These are phyloP conservation scores for Salisapilia sapeloensis DNA, from an alignment of 352 stramenopile genomes.

Conservation along the genomic window DNA sequence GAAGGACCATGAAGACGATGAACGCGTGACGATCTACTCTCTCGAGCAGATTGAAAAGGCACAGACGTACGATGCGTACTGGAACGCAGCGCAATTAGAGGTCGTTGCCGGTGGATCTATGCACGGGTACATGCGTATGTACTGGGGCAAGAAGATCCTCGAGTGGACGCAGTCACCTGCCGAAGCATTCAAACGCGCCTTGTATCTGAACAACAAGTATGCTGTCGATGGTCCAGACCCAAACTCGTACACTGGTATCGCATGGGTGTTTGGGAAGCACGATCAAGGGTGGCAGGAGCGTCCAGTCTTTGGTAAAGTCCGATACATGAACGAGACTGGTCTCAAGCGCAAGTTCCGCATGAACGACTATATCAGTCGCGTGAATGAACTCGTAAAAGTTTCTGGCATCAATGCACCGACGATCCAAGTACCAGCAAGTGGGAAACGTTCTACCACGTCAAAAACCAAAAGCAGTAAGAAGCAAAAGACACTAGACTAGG, in stretches of 20 bases:
- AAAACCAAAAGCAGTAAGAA: slow-evolving; percentile 3
- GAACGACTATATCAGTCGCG: slow-evolving; percentile 56
- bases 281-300: slow-evolving; percentile 95
- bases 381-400: slow-evolving; percentile 10
- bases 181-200: slow-evolving; percentile 82
- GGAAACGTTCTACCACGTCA: slow-evolving; percentile 10
- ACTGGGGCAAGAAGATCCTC: slow-evolving; percentile 99
- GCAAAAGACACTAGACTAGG: slow-evolving; percentile 1
- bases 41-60: slow-evolving; percentile 82
- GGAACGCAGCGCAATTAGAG: slow-evolving; percentile 97
- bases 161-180: slow-evolving; percentile 91
- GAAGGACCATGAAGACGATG: slow-evolving; percentile 72
- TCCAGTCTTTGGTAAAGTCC: slow-evolving; percentile 96
- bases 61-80: slow-evolving; percentile 93
- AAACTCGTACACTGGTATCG: slow-evolving; percentile 83
- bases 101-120: slow-evolving; percentile 88
- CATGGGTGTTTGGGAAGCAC: slow-evolving; percentile 87
- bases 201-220: slow-evolving; percentile 98
- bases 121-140: slow-evolving; percentile 94
- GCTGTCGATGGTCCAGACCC: slow-evolving; percentile 92
- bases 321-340: slow-evolving; percentile 98
- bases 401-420: background rate
- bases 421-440: slow-evolving; percentile 7
- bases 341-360: slow-evolving; percentile 98
- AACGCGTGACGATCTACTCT: slow-evolving; percentile 84